A percentile compares a stretch with the other conserved stretches of the same genome.
Evolutionary conservation across 495 filamentous ascomycete genomes (phyloP).

Genomic region (Hapsidospora chrysogenum): DNA sequence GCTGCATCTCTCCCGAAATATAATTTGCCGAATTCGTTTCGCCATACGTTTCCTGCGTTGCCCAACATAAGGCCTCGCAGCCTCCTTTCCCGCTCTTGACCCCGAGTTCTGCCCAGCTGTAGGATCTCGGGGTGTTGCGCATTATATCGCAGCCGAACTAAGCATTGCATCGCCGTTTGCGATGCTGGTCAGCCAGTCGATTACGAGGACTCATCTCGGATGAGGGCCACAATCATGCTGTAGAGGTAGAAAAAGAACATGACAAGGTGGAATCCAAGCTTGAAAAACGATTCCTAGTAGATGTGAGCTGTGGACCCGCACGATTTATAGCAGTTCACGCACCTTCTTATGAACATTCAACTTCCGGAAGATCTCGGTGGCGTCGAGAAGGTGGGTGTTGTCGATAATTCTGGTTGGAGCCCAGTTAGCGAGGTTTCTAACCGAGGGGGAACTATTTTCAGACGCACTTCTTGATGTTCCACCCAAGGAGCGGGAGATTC

Average conservation of each 20-base stretch:
- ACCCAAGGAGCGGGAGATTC: conserved; percentile 82
- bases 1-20: too few species aligned
- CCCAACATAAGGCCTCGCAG: too few species aligned
- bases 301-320: not conserved
- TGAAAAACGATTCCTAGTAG: conserved; percentile 88
- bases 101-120: too few species aligned
- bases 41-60: too few species aligned
- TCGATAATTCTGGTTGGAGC: conserved; percentile 77
- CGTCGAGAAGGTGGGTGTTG: conserved; percentile 91
- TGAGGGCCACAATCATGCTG: conserved; percentile 97
- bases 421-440: too few species aligned
- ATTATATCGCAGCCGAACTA: too few species aligned
- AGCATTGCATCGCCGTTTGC: too few species aligned
- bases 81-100: too few species aligned
- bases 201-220: conserved; percentile 85
- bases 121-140: too few species aligned
- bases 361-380: conserved; percentile 98
- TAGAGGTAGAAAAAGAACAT: conserved; percentile 99
- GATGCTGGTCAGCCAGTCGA: too few species aligned
- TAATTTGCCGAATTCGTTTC: too few species aligned
- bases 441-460: too few species aligned
- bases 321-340: conserved; percentile 4
- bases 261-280: conserved; percentile 94
- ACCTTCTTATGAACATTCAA: conserved; percentile 99
- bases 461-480: conserved; percentile 96